A percentile compares a stretch with the other conserved stretches of the same genome.
phyloP scores from a whole-genome alignment of 768 basidiomycete species.

The Suillus cothurnatus region DNA sequence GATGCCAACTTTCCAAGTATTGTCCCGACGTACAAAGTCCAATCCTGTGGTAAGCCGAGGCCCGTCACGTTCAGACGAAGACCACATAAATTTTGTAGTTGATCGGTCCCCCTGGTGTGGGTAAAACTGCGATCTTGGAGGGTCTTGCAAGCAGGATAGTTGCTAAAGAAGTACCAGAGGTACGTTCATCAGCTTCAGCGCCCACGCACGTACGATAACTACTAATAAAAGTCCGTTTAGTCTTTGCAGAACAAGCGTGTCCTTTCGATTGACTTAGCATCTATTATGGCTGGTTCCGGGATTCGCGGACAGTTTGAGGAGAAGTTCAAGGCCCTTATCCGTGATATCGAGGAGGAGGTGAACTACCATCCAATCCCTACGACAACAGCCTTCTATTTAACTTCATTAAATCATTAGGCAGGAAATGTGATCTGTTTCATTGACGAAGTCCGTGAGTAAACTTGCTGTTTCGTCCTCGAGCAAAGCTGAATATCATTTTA shows the following conservation, averaged over 20 bases:
- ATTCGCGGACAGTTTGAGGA: conserved; percentile 93
- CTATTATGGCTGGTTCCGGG: conserved; percentile 86
- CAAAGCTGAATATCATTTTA: conserved; percentile 24
- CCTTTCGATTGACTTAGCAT: conserved; percentile 80
- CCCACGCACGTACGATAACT: neutral
- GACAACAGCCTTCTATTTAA: conserved; percentile 18
- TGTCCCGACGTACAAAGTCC: conserved; percentile 88
- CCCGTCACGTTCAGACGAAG: neutral
- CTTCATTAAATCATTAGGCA: conserved; percentile 36
- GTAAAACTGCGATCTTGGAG: conserved; percentile 92
- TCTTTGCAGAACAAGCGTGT: conserved; percentile 89
- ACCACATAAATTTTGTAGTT: conserved; percentile 42
- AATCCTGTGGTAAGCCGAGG: conserved; percentile 73
- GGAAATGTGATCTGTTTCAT: conserved; percentile 91
- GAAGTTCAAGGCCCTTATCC: conserved; percentile 88
- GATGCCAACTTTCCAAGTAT: conserved; percentile 45
- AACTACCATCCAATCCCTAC: conserved; percentile 32
- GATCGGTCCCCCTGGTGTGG: conserved; percentile 87
- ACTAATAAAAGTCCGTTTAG: conserved; percentile 37
- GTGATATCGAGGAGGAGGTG: conserved; percentile 86
- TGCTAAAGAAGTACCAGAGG: conserved; percentile 89
- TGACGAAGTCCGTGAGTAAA: conserved; percentile 84
- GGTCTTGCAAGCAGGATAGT: conserved; percentile 88
- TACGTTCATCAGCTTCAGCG: conserved; percentile 30
- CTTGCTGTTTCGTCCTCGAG: neutral